Percentiles rank a stretch among this genome's conserved stretches.
phyloP scores from a whole-genome alignment of 768 basidiomycete species.

The Russula sp. region DNA sequence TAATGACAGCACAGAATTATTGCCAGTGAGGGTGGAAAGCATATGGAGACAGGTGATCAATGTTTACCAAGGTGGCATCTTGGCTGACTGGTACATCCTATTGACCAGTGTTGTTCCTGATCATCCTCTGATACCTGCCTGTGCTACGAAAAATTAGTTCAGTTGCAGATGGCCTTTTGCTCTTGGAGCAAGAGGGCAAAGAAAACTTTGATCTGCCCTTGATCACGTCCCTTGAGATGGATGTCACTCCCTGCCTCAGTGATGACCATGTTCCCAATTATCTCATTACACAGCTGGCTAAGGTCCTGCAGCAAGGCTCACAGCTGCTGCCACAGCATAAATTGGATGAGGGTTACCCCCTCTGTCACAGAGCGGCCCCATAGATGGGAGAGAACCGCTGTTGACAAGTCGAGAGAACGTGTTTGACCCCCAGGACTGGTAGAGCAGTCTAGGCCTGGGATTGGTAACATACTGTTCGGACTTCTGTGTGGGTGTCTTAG shows the following conservation, averaged over 20 bases:
- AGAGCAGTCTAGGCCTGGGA: too few species aligned
- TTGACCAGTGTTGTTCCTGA: not conserved
- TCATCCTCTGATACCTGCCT: not conserved
- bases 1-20: slow-evolving; percentile 37
- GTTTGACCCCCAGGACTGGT: too few species aligned
- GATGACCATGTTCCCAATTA: slow-evolving; percentile 60
- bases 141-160: slow-evolving; percentile 39
- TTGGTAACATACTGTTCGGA: too few species aligned
- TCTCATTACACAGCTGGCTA: slow-evolving; percentile 59
- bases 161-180: slow-evolving; percentile 44
- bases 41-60: slow-evolving; percentile 84
- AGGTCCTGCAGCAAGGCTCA: too few species aligned
- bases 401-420: too few species aligned
- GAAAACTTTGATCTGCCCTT: slow-evolving; percentile 82
- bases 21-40: slow-evolving; percentile 60
- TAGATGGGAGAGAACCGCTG: too few species aligned
- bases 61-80: slow-evolving; percentile 71
- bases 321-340: slow-evolving; percentile 22
- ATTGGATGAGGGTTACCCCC: slow-evolving; percentile 10
- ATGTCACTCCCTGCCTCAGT: slow-evolving; percentile 72
- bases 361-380: too few species aligned
- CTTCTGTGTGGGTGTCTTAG: too few species aligned
- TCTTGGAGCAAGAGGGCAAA: slow-evolving; percentile 64
- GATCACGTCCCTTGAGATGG: slow-evolving; percentile 70
- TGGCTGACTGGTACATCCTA: slow-evolving; percentile 68